Evolutionary conservation across 2,329 filamentous ascomycete species (phyloP).

Genomic region (Metarhizium robertsii): DNA sequence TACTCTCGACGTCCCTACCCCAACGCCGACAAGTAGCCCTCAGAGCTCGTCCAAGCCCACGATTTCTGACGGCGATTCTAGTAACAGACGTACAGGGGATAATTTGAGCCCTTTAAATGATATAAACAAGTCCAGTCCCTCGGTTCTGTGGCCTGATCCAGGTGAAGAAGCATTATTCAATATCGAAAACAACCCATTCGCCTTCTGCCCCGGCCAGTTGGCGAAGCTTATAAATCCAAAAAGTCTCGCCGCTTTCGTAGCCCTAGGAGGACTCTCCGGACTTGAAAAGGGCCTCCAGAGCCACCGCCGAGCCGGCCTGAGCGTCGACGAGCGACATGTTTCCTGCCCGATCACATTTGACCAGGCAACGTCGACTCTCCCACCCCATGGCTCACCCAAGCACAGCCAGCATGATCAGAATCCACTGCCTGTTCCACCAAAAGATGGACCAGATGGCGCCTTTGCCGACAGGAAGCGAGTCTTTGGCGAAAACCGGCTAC

Average conservation of each 20-base stretch:
- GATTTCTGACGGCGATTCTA: no score
- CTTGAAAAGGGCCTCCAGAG: slow-evolving; percentile 66
- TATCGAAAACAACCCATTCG: slow-evolving; percentile 70
- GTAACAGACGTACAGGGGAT: no score
- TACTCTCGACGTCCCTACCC: no score
- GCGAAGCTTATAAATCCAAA: slow-evolving; percentile 75
- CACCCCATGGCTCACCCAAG: not conserved
- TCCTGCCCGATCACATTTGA: slow-evolving; percentile 59
- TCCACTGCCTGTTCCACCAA: slow-evolving; percentile 11
- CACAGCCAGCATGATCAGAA: not conserved
- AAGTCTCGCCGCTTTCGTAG: slow-evolving; percentile 63
- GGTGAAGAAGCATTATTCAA: slow-evolving; percentile 62
- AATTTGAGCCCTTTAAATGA: no score
- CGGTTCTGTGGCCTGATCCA: slow-evolving; percentile 51
- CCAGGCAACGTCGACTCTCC: slow-evolving; percentile 30
- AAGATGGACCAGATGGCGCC: slow-evolving; percentile 9
- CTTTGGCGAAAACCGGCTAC: slow-evolving; percentile 46
- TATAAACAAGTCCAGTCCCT: no score
- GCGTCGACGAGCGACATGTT: slow-evolving; percentile 57
- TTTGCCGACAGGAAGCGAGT: slow-evolving; percentile 18
- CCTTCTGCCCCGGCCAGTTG: slow-evolving; percentile 71
- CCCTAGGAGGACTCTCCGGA: slow-evolving; percentile 62
- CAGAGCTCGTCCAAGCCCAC: no score
- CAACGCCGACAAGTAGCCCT: no score
- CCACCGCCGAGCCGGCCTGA: slow-evolving; percentile 54